phyloP scores from a whole-genome alignment of 768 basidiomycete genomes.

The Boletus reticuloceps region DNA sequence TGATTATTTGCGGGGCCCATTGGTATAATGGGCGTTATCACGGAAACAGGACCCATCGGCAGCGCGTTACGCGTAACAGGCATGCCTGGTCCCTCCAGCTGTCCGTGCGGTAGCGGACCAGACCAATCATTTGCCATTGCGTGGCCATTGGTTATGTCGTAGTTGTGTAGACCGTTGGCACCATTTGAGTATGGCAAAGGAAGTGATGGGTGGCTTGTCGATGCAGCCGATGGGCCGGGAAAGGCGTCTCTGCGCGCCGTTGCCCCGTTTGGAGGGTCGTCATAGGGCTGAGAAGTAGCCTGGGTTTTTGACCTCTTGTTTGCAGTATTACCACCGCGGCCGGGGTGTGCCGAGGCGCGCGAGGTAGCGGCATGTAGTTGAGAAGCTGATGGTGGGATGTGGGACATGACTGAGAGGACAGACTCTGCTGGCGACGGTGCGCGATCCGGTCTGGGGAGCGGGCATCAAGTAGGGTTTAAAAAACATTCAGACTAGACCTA shows the following conservation, averaged over 20 bases:
- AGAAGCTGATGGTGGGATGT: slow-evolving; percentile 43
- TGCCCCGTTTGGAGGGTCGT: slow-evolving; percentile 40
- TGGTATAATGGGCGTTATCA: slow-evolving; percentile 24
- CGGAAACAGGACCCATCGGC: slow-evolving; percentile 23
- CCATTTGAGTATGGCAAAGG: slow-evolving; percentile 41
- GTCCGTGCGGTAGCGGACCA: slow-evolving; percentile 46
- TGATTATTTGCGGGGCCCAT: slow-evolving; percentile 31
- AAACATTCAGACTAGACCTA: slow-evolving; percentile 31
- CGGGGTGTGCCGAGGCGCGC: slow-evolving; percentile 29
- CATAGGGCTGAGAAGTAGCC: slow-evolving; percentile 36
- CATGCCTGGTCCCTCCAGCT: slow-evolving; percentile 78
- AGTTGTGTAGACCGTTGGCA: slow-evolving; percentile 37
- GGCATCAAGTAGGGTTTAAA: neutral
- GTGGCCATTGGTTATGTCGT: slow-evolving; percentile 37
- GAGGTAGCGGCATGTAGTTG: slow-evolving; percentile 28
- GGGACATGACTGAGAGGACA: slow-evolving; percentile 67
- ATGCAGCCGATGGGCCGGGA: slow-evolving; percentile 50
- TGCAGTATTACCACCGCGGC: slow-evolving; percentile 30
- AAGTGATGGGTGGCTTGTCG: slow-evolving; percentile 52
- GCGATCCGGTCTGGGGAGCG: slow-evolving; percentile 52
- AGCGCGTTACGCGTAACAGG: slow-evolving; percentile 53
- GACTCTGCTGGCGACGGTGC: slow-evolving; percentile 72
- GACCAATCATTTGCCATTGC: slow-evolving; percentile 46
- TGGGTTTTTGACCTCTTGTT: slow-evolving; percentile 46
- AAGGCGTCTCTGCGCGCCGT: slow-evolving; percentile 41